Evolutionary conservation across 169 alveolate genomes (phyloP).

Genomic region (Plasmodium cynomolgi): DNA sequence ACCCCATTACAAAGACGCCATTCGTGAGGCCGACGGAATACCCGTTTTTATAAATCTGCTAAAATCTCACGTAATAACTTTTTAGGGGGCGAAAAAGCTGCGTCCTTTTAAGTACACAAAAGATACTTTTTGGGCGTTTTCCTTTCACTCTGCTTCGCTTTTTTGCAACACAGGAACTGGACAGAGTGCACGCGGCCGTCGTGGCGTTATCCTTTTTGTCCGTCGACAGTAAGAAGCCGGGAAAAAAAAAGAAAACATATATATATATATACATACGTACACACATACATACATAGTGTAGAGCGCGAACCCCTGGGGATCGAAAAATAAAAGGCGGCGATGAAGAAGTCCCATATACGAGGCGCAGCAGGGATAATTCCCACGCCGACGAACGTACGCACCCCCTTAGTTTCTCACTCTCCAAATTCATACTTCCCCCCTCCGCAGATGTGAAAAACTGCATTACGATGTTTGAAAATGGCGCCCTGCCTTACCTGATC

Average conservation of each 20-base stretch:
- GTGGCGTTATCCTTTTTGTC: conserved; percentile 93
- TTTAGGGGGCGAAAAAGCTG: conserved; percentile 23
- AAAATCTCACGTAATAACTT: conserved; percentile 78
- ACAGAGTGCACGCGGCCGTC: conserved; percentile 92
- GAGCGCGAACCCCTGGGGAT: neutral
- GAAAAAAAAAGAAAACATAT: neutral
- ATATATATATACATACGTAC: neutral
- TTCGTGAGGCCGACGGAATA: conserved; percentile 87
- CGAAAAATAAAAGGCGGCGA: neutral
- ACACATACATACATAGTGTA: neutral
- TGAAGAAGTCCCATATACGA: neutral
- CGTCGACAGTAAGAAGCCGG: conserved; percentile 84
- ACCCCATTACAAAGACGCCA: conserved; percentile 87
- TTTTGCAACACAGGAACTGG: conserved; percentile 82
- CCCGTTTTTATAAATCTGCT: conserved; percentile 85
- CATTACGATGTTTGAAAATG: conserved; percentile 88
- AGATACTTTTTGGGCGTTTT: neutral
- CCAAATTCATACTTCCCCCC: neutral
- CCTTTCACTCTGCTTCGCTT: neutral
- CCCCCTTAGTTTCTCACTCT: neutral
- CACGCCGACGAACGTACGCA: neutral
- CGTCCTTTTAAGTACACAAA: conserved; percentile 19
- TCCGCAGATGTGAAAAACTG: conserved; percentile 87
- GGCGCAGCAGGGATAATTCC: neutral
- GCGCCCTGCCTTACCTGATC: conserved; percentile 89